Evolutionary conservation across 805 yeast species (phyloP), one percentile per base, ranked within the genome.

Genomic region (Tetrapisispora nanseiensis): DNA sequence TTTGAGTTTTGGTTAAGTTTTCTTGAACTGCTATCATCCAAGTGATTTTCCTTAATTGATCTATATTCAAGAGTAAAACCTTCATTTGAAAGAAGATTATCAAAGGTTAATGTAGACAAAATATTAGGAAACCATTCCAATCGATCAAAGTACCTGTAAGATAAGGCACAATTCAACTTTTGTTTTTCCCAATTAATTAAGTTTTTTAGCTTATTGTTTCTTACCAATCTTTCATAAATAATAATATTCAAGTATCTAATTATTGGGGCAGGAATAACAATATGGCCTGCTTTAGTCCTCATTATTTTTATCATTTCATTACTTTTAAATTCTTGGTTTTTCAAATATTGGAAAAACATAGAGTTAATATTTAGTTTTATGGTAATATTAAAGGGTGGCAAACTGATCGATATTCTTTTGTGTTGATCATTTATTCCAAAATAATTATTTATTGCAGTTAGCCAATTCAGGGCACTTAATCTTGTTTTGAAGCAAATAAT

Each of bases 61-160:
- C 94, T 66, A 18, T 82, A 57, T 54, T 87, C 90, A n/a, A 87
- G 55, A 32, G 66, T 69, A 52, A 75, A 76, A 9, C 74, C 68
- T 44, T 56, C 59, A 46, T 52, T 57, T 56, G 69, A 66, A 6
- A 66, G 67, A 66, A 72, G 67, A 3, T 67, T 61, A 9, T 72
- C 67, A 23, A 66, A 66, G 15, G 78, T 44, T 6, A 72, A 54
- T 18, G 65, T 55, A 33, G 70, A 67, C 29, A 61, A 62, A 19
- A 68, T 66, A 15, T 74, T 77, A 41, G 71, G 61, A 9, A 75
- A 53, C 86, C 86, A 81, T 50, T 86, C 92, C 7, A 87, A 55
- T 34, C 89, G 65, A 59, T 87, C 95, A 56, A 80, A 84, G 41
- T 74, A 66, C 45, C 77, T 76, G 69, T 80, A 79, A 50, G 73